Percentiles rank a stretch among this genome's conserved stretches.
These are phyloP conservation scores for Rugosomyces carneus DNA, from an alignment of 1,284 basidiomycete genomes.

Conservation along the genomic window DNA sequence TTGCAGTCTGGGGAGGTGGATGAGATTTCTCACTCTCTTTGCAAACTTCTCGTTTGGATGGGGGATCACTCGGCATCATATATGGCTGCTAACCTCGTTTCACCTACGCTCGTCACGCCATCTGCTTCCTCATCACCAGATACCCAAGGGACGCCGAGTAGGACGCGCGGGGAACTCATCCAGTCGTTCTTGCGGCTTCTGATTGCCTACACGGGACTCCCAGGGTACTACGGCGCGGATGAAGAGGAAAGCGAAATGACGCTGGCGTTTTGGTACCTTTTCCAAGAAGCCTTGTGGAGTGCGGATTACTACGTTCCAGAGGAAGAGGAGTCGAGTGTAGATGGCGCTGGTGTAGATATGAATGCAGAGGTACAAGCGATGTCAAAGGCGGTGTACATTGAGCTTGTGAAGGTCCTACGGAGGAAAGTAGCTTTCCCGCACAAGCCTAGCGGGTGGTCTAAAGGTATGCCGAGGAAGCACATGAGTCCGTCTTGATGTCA, in stretches of 20 bases:
- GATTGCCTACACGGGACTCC: slow-evolving; percentile 70
- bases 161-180: slow-evolving; percentile 44
- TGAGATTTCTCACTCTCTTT: slow-evolving; percentile 58
- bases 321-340: slow-evolving; percentile 30
- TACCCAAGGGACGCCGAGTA: slow-evolving; percentile 17
- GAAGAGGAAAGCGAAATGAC: slow-evolving; percentile 86
- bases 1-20: slow-evolving; percentile 42
- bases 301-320: slow-evolving; percentile 51
- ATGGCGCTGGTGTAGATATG: slow-evolving; percentile 27
- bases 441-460: slow-evolving; percentile 52
- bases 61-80: slow-evolving; percentile 84
- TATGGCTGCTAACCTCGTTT: slow-evolving; percentile 64
- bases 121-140: slow-evolving; percentile 17
- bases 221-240: slow-evolving; percentile 72
- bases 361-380: slow-evolving; percentile 37
- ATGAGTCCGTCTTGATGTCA: slow-evolving; percentile 1
- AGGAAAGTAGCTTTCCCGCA: slow-evolving; percentile 71
- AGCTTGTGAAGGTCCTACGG: slow-evolving; percentile 51
- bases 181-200: slow-evolving; percentile 70
- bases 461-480: slow-evolving; percentile 41
- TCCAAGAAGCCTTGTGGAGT: slow-evolving; percentile 84
- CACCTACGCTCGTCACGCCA: slow-evolving; percentile 25
- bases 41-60: slow-evolving; percentile 73
- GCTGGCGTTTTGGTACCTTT: slow-evolving; percentile 80
- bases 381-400: slow-evolving; percentile 71